These are phyloP conservation scores for Teunomyces cretensis DNA, from an alignment of 805 yeast species.

Conservation along the genomic window DNA sequence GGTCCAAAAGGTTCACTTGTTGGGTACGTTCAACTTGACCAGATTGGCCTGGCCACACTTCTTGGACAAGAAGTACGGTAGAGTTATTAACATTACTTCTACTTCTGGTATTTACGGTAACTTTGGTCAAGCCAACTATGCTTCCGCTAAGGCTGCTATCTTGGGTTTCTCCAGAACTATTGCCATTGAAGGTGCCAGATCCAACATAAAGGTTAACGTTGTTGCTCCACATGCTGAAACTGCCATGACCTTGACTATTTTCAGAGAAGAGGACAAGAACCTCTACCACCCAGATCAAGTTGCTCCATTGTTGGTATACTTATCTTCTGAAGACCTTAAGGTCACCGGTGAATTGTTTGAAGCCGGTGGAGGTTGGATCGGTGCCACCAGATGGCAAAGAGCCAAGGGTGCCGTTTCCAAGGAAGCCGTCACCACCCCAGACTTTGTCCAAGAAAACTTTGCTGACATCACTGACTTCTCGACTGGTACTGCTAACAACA, in stretches of 20 bases:
- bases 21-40: slow-evolving; percentile 77
- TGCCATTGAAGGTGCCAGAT: slow-evolving; percentile 86
- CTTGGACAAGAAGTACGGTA: slow-evolving; percentile 73
- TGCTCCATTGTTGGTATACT: slow-evolving; percentile 81
- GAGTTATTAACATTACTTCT: slow-evolving; percentile 84
- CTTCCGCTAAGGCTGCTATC: slow-evolving; percentile 89
- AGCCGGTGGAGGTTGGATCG: slow-evolving; percentile 96
- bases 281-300: slow-evolving; percentile 84
- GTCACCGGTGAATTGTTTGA: slow-evolving; percentile 83
- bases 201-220: slow-evolving; percentile 71
- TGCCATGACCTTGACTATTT: slow-evolving; percentile 90
- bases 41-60: slow-evolving; percentile 94
- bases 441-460: slow-evolving; percentile 70
- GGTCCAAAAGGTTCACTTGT: slow-evolving; percentile 77
- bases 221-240: slow-evolving; percentile 99
- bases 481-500: slow-evolving; percentile 52
- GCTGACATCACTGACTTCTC: slow-evolving; percentile 62
- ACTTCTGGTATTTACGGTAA: slow-evolving; percentile 97
- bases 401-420: slow-evolving; percentile 77
- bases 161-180: slow-evolving; percentile 81
- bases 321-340: slow-evolving; percentile 71
- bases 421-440: slow-evolving; percentile 56
- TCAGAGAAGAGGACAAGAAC: slow-evolving; percentile 76
- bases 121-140: slow-evolving; percentile 96
- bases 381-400: slow-evolving; percentile 93